Evolutionary conservation across 1,284 basidiomycete species (phyloP), one percentile per base, ranked within the genome.

Genomic region (Ustanciosporium gigantosporum): DNA sequence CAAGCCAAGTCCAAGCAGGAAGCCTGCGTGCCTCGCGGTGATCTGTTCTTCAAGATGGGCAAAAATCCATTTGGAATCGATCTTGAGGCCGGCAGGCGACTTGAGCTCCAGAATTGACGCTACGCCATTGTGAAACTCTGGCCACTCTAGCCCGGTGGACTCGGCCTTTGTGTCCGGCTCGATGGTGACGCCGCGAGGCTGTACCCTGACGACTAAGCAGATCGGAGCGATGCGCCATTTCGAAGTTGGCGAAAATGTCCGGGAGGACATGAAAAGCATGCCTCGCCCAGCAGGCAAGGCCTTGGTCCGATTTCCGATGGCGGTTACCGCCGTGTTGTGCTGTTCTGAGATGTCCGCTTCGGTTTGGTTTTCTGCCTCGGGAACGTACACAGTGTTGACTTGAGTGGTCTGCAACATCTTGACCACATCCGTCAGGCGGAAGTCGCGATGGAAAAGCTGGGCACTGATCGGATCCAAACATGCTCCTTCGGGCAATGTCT

Each of bases 91-190:
- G 16, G 86, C 85, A 42, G 82, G 81, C 35, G 70, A 31, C n/a
- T 87, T 84, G n/a, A 86, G 83, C 46, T 73, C 62, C 0, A 99
- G 79, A 2, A 88, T 94, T 2, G 91, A 88, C 2, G 92, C 90
- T 0, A 95, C 93, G 15, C 95, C 95, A 59, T 95, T 94, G 79
- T 98, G 93, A 79, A 99, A 99, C 55, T 92, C 89, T 15, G 91
- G 91, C 95, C 94, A 99, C 47, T 84, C 85, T 8, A 86, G 79
- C 17, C 67, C 70, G 16, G 47, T 32, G 7, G 48, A 14, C 14
- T 74, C 73, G 14, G 48, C 35, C 29, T 60, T 65, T 22, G 36
- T 46, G 31, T 65, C 60, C 7, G 53, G 47, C 31, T 56, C 49
- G 36, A 62, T 47, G 9, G 57, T 41, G 19, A 32, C 50, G 31